Conservation (phyloP, 805 yeast species). For the Starmerella powellii region DNA sequence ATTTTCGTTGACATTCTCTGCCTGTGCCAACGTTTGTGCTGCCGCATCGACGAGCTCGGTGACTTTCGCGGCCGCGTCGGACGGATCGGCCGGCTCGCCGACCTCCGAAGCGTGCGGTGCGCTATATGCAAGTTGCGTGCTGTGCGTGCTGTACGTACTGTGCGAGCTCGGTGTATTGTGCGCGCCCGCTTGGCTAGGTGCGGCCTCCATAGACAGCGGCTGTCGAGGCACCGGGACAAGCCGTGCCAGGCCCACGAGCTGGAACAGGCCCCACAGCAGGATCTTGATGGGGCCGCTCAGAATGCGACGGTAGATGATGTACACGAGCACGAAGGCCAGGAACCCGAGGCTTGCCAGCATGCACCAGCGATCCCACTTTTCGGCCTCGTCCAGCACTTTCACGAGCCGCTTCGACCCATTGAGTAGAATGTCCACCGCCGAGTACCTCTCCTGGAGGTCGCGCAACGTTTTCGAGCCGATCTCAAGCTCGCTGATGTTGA, state of each 20-base stretch:
- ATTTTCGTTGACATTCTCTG: background rate
- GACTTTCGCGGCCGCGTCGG: too few relatives aligned
- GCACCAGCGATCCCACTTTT: constrained; percentile 29
- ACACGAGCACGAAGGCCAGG: constrained; percentile 28
- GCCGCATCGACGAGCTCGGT: too few relatives aligned
- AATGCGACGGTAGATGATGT: constrained; percentile 32
- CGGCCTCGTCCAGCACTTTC: constrained; percentile 32
- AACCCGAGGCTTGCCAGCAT: constrained; percentile 32
- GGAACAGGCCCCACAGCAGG: constrained; percentile 25
- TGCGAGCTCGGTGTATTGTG: too few relatives aligned
- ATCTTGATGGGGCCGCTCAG: constrained; percentile 29
- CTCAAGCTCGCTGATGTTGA: constrained; percentile 32
- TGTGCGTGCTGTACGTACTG: too few relatives aligned
- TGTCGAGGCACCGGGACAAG: constrained; percentile 2
- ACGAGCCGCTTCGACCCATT: constrained; percentile 30
- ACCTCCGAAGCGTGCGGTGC: too few relatives aligned
- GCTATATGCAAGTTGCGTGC: too few relatives aligned
- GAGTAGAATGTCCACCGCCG: constrained; percentile 30
- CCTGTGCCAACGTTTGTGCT: background rate
- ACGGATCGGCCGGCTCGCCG: too few relatives aligned
- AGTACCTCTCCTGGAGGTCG: constrained; percentile 29
- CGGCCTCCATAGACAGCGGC: too few relatives aligned
- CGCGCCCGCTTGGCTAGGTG: too few relatives aligned
- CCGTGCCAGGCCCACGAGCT: constrained; percentile 17
- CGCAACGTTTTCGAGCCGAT: constrained; percentile 28